Conservation (phyloP, 257 asterid species). For the Ajuga chamaepitys region DNA sequence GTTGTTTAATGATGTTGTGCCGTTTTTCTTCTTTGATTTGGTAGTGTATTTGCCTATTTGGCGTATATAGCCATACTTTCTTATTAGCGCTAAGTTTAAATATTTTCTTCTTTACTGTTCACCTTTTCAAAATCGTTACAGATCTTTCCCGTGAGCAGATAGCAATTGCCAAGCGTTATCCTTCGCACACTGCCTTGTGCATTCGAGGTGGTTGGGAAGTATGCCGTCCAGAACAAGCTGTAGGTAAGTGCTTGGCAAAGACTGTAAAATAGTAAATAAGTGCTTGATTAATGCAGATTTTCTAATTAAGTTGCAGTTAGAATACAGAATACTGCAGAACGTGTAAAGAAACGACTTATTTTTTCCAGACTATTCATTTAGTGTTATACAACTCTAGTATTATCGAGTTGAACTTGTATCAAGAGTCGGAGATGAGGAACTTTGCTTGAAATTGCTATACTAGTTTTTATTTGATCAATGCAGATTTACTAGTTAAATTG, state of each 20-base stretch:
- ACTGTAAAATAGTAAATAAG: neutral
- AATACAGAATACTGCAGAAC: neutral
- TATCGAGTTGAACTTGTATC: too few relatives aligned
- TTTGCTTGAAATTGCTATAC: neutral
- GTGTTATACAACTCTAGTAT: too few relatives aligned
- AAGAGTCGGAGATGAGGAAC: too few relatives aligned
- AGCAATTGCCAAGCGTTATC: slow-evolving; percentile 80
- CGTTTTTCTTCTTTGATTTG: neutral
- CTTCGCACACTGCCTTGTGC: slow-evolving; percentile 84
- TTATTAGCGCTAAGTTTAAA: neutral
- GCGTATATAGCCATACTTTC: neutral
- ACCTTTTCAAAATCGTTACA: slow-evolving; percentile 27
- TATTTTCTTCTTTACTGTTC: neutral
- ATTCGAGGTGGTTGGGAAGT: slow-evolving; percentile 92
- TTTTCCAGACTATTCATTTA: neutral
- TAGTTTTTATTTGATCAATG: neutral
- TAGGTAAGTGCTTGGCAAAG: slow-evolving; percentile 35
- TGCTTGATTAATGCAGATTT: neutral
- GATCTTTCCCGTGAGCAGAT: slow-evolving; percentile 87
- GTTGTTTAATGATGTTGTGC: neutral
- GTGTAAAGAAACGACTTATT: neutral
- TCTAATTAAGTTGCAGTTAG: neutral
- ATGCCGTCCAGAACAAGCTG: slow-evolving; percentile 88
- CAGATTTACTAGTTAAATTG: neutral
- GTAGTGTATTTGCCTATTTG: too few relatives aligned